A percentile compares a stretch with the other conserved stretches of the same genome.
Evolutionary conservation across 441 rosid species (phyloP).

Genomic region (Kokia cookei): DNA sequence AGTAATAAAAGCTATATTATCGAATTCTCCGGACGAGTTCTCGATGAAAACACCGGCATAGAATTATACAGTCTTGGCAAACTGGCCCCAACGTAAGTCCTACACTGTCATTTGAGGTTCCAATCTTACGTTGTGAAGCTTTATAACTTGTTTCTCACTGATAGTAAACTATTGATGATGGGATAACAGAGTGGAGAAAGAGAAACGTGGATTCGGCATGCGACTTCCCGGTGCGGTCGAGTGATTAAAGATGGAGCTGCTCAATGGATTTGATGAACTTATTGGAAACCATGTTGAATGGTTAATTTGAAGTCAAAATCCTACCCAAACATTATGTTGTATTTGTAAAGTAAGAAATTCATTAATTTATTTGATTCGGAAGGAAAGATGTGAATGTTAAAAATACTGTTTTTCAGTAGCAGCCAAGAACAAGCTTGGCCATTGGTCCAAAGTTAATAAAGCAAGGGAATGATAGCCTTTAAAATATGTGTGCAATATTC

Average conservation of each 20-base stretch:
- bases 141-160: background rate
- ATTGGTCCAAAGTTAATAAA: no score
- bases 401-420: no score
- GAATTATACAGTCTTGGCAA: conserved; percentile 32
- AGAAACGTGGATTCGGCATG: conserved; percentile 39
- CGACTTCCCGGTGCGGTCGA: conserved; percentile 9
- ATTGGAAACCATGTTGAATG: background rate
- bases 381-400: no score
- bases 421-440: no score
- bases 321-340: no score
- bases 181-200: conserved; percentile 28
- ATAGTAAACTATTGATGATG: background rate
- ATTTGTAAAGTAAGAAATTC: no score
- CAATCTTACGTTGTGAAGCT: background rate
- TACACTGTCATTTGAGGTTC: background rate
- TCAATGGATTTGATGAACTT: background rate
- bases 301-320: no score
- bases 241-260: background rate
- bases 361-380: no score
- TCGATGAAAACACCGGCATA: conserved; percentile 27
- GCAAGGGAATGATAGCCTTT: no score
- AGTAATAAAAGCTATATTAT: conserved; percentile 25
- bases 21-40: conserved; percentile 32
- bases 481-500: no score
- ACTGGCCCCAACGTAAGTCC: conserved; percentile 44